Evolutionary conservation across 2,329 filamentous ascomycete species (phyloP), one percentile per base, ranked within the genome.

Genomic region (Teratosphaeria pseudoeucalypti): DNA sequence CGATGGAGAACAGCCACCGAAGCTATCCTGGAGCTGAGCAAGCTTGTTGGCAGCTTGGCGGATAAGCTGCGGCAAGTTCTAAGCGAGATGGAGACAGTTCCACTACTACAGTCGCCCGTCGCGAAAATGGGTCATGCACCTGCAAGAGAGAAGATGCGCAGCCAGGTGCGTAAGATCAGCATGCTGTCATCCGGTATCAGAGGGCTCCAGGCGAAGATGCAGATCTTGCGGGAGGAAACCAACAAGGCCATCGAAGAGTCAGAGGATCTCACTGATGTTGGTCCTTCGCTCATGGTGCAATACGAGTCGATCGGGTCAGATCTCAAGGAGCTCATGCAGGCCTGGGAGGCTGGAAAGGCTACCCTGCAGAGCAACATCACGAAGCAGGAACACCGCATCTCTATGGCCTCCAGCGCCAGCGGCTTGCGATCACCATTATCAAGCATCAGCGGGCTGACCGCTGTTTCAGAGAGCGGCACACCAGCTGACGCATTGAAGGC

Each of bases 221-320:
- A 95, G 61, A 80, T 99, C 7, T 77, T 97, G 58, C 85, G 90
- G 56, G 94, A 99, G 72, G 91, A 96, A 73, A 95, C 91, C 0
- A 90, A 89, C 69, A 84, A 84, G 61, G 85, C 85, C 52, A 75
- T 96, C 32, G 89, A 95, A 68, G 85, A 87, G 66, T 85, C 88
- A 1, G 76, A 78, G 19, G 72, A 73, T 52, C 65, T 72, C 16
- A 70, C 70, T 23, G 89, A 95, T 65, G 81, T 96, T 16, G 90
- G 89, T 0, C 82, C 86, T 0, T 86, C 85, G 63, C 80, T 97
- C 47, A 86, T 96, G 81, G 77, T 85, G 26, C 94, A 97, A 69
- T 99, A 97, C 73, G 94, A 99, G 59, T 92, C 91, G 4, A 95
- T 99, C 63, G 94, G 94, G 2, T 81, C 86, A 29, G 94, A 99